Percentiles rank a stretch among this genome's conserved stretches.
Evolutionary conservation across 2,329 filamentous ascomycete genomes (phyloP).

Genomic region (Xylariales sp.): DNA sequence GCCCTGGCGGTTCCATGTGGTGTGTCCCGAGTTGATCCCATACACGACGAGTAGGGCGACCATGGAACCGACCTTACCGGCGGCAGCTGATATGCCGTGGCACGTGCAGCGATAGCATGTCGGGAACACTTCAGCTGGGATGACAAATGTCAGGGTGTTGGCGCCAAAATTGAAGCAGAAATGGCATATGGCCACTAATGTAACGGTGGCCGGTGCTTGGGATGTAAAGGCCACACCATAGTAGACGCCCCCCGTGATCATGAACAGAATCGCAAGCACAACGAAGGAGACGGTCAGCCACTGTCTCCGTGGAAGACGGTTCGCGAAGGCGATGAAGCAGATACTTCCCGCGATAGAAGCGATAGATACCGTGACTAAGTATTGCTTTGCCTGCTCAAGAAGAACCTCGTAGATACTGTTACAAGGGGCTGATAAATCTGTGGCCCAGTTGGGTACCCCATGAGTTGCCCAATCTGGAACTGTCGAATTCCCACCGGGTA

Average conservation of each 20-base stretch:
- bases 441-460: slow-evolving; percentile 45
- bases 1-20: slow-evolving; percentile 36
- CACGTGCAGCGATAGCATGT: slow-evolving; percentile 60
- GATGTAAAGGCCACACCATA: slow-evolving; percentile 38
- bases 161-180: slow-evolving; percentile 56
- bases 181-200: slow-evolving; percentile 47
- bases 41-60: slow-evolving; percentile 22
- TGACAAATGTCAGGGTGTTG: slow-evolving; percentile 60
- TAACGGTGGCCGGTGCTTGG: slow-evolving; percentile 38
- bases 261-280: slow-evolving; percentile 39
- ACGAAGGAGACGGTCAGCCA: slow-evolving; percentile 48
- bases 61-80: slow-evolving; percentile 50
- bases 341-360: slow-evolving; percentile 46
- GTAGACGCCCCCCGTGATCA: slow-evolving; percentile 46
- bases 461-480: slow-evolving; percentile 34
- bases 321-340: slow-evolving; percentile 43
- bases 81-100: slow-evolving; percentile 57
- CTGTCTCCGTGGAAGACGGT: slow-evolving; percentile 41
- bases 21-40: slow-evolving; percentile 42
- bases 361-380: slow-evolving; percentile 46
- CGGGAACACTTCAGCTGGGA: slow-evolving; percentile 61
- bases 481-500: slow-evolving; percentile 37
- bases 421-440: slow-evolving; percentile 42
- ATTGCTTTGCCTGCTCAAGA: slow-evolving; percentile 48
- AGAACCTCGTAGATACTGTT: slow-evolving; percentile 48